Percentiles rank a stretch among this genome's conserved stretches.
Evolutionary conservation across 139 green algal species (phyloP).

Genomic region (Picochlorum sp.): DNA sequence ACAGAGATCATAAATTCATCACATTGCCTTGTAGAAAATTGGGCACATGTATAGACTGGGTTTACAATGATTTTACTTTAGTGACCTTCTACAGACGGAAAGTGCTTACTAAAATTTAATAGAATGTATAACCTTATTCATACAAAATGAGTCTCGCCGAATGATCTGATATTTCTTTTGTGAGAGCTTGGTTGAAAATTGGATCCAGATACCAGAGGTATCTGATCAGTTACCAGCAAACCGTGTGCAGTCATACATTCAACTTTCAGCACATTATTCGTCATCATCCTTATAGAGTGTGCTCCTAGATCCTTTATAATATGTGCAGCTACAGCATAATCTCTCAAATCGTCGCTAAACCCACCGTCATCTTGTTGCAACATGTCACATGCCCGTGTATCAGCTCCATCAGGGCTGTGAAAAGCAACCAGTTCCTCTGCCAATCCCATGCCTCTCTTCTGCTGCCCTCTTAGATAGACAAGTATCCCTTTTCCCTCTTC

Average conservation of each 20-base stretch:
- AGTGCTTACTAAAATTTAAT: too few species aligned
- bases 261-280: neutral
- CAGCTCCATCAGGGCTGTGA: neutral
- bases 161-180: too few species aligned
- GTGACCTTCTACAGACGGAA: too few species aligned
- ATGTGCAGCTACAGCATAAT: conserved; percentile 33
- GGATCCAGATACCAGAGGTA: too few species aligned
- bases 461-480: conserved; percentile 41
- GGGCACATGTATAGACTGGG: too few species aligned
- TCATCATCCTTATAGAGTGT: conserved; percentile 16
- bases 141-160: too few species aligned
- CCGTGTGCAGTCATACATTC: conserved; percentile 22
- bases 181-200: too few species aligned
- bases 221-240: conserved; percentile 4
- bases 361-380: neutral
- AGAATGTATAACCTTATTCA: too few species aligned
- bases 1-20: too few species aligned
- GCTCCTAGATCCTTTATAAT: conserved; percentile 37
- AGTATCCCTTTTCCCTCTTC: conserved; percentile 35
- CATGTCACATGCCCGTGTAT: neutral
- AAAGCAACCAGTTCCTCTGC: conserved; percentile 24
- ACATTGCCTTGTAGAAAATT: too few species aligned
- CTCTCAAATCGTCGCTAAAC: conserved; percentile 8
- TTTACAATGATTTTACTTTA: too few species aligned
- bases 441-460: conserved; percentile 15